Evolutionary conservation across 352 stramenopile genomes (phyloP), one percentile per base, ranked within the genome.

Genomic region (Phytopythium sindhum): DNA sequence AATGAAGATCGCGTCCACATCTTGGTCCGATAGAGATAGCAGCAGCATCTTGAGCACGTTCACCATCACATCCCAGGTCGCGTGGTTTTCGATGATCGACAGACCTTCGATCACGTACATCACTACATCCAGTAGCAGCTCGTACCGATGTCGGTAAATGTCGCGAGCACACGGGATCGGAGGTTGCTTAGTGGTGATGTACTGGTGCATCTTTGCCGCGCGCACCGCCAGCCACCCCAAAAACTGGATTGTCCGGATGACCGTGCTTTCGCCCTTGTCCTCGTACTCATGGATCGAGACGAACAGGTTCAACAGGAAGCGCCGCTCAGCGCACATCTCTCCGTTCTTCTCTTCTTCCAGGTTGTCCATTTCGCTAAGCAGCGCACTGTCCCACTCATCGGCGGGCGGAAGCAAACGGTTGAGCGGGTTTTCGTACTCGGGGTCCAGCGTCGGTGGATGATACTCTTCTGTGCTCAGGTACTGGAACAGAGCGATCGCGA

Each of bases 71-170:
- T 96, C 87, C 88, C 88, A 96, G 35, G 86, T 95, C 23, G 86
- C 81, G 65, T 93, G 86, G 65, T 96, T 96, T 58, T 96, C 88
- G 52, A 96, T 96, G 63, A 95, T 94, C 15, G 85, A 92, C 26
- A 93, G 73, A 42, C 84, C 91, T 62, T 96, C 88, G 28, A 96
- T 75, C 53, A 96, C 81, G 53, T 95, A 80, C 35, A 91, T 67
- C 24, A 94, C 75, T 23, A 96, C 79, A 33, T 80, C 80, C 39
- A 96, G 66, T 37, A 96, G 66, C 23, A 92, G 60, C 47, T 84
- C 84, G 62, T 92, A 91, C 14, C 83, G 78, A 64, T 81, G 68
- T 17, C 64, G 71, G 53, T 64, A 80, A 44, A 68, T 65, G 45
- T 63, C 54, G 47, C 72, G 66, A 1, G 67, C 60, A 61, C 26